These are phyloP conservation scores for Epicoccum nigrum DNA, from an alignment of 2,329 filamentous ascomycete genomes.

Conservation along the genomic window DNA sequence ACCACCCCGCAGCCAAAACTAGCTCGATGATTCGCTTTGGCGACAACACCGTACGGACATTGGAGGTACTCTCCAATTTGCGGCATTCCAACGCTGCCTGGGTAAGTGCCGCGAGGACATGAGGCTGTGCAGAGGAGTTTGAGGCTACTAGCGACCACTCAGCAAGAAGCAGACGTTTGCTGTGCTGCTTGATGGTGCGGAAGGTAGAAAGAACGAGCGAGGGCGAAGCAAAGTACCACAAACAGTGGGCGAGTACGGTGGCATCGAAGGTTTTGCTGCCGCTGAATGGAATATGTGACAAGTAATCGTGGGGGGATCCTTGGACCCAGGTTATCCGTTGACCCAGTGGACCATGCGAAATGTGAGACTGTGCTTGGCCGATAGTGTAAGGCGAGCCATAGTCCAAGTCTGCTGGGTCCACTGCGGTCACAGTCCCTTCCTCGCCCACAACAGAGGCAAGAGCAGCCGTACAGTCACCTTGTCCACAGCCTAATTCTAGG, in stretches of 20 bases:
- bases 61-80: constrained; percentile 48
- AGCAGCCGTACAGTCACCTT: constrained; percentile 63
- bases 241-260: constrained; percentile 57
- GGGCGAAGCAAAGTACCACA: constrained; percentile 61
- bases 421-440: constrained; percentile 52
- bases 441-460: constrained; percentile 58
- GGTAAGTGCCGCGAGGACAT: constrained; percentile 60
- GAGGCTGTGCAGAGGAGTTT: constrained; percentile 50
- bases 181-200: constrained; percentile 41
- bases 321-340: constrained; percentile 54
- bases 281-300: constrained; percentile 14
- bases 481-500: constrained; percentile 66
- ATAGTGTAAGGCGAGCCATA: constrained; percentile 60
- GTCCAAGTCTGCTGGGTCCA: constrained; percentile 59
- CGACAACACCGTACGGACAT: constrained; percentile 56
- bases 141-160: constrained; percentile 56
- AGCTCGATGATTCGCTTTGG: constrained; percentile 51
- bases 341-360: constrained; percentile 52
- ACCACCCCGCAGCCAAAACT: constrained; percentile 49
- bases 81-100: constrained; percentile 53
- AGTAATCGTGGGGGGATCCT: constrained; percentile 40
- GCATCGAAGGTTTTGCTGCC: constrained; percentile 49
- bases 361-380: constrained; percentile 55
- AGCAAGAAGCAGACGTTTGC: constrained; percentile 51
- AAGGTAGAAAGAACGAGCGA: constrained; percentile 48